Evolutionary conservation across 352 stramenopile species (phyloP), one percentile per base, ranked within the genome.

Genomic region (Phytophthora foliorum): DNA sequence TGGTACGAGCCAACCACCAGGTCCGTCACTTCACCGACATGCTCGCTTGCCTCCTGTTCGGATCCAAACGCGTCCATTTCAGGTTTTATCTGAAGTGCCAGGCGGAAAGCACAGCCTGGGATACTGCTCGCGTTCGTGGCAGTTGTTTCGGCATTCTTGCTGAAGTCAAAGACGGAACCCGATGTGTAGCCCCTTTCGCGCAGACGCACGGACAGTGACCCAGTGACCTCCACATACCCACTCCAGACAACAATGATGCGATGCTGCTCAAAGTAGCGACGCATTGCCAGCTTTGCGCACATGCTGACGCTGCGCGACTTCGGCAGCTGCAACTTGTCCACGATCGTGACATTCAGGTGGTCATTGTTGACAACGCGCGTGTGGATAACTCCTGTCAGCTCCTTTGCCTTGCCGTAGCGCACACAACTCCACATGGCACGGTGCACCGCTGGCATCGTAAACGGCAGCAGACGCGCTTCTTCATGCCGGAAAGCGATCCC

Each of bases 1-100:
- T 75, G 66, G 49, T 87, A 89, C 29, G 78, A 78, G 25, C 67
- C 67, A 16, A 89, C 66, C 25, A 89, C 74, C 0, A 83, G 62
- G 27, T 86, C 74, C 8, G 78, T 81, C 45, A 89, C 62, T 63
- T 80, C 77, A 19, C 78, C 78, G 7, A 83, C 63, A 44, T 76
- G 67, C 21, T 63, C 61, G 17, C 19, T 57, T 17, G 32, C 36
- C 24, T 75, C 57, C 31, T 78, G 36, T 13, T 54, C 22, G 10
- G 67, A 58, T 4, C 48, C 57, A 8, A 72, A 59, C 21, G 63
- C 46, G n/a, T 60, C 53, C 64, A 67, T 69, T 32, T 78, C 71
- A 22, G 71, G 71, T 16, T 66, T 69, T 29, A 64, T 66, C 29
- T 70, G 71, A 2, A 73, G 34, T 14, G 58, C 65, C 53, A 74